These are phyloP conservation scores for Phylloporus scabripes DNA, from an alignment of 768 basidiomycete species.

Conservation along the genomic window DNA sequence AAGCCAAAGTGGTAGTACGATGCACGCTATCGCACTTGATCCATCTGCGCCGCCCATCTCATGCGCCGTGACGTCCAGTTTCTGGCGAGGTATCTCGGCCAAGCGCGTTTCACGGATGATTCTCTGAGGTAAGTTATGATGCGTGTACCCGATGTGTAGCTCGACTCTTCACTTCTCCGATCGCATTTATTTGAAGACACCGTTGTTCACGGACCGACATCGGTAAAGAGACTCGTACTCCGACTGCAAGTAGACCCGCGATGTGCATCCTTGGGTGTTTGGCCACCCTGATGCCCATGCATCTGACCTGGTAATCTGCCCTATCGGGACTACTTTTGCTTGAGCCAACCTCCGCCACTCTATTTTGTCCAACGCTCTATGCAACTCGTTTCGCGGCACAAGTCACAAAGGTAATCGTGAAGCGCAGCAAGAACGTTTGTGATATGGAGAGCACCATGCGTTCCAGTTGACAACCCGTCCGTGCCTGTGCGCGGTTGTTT, in stretches of 20 bases:
- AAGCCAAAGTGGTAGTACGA: conserved; percentile 61
- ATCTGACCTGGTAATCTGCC: not conserved
- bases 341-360: not conserved
- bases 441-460: not conserved
- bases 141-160: not conserved
- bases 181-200: conserved; percentile 7
- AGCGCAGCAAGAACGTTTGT: not conserved
- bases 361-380: not conserved
- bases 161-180: conserved; percentile 10
- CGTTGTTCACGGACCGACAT: not conserved
- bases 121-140: conserved; percentile 8
- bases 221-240: not conserved
- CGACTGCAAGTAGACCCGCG: not conserved
- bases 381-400: not conserved
- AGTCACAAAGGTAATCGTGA: not conserved
- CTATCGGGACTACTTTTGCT: not conserved
- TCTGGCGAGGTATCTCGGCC: not conserved
- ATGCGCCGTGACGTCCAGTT: not conserved
- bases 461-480: not conserved
- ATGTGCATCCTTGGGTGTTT: not conserved
- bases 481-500: not conserved
- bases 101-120: conserved; percentile 1
- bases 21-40: conserved; percentile 4
- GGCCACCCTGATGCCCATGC: not conserved
- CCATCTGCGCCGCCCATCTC: conserved; percentile 4